Evolutionary conservation across 768 basidiomycete genomes (phyloP), one percentile per base, ranked within the genome.

Genomic region (Boletus fagicola): DNA sequence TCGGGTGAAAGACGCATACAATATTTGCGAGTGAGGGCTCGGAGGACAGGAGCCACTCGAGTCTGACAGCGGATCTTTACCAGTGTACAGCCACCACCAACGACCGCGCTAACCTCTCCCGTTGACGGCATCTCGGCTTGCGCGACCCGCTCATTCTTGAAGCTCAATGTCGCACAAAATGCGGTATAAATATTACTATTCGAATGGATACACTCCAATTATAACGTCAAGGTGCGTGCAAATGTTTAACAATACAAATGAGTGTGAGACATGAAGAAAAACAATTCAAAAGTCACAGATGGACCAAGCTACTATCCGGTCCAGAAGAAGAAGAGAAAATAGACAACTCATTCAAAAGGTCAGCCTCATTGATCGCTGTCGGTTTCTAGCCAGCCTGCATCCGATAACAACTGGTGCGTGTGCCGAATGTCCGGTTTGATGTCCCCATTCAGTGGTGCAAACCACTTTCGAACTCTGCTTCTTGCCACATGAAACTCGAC

Each of bases 391-490:
- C 77, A 81, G 6, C 82, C 83, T 46, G 77, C 80, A 8, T 77
- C 75, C 53, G 72, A 69, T 24, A 88, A 72, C 56, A 87, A 63
- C 33, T 63, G 56, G n/a, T 78, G 77, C 3, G 80, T 75, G 54
- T 78, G 73, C 22, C 68, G 51, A 1, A 62, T 79, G 64, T 88
- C 78, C 3, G 86, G 85, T 68, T 87, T 88, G 53, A 87, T 78
- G 58, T 86, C 84, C 18, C 85, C 86, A 53, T 86, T 82, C 49
- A 84, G 71, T 7, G 86, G 85, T 2, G 85, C 78, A 64, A 84
- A 82, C 65, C 82, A 84, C 66, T 82, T 84, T 35, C 85, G 80
- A 33, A 83, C 66, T 53, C 77, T 78, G 35, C 35, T 54, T 20
- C 28, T 30, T 66, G 48, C 70, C 47, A 76, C 71, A 12, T 18